Percentiles rank a stretch among this genome's conserved stretches.
Evolutionary conservation across 202 grass and related monocot species (phyloP).

Genomic region (Brachypodium distachyon): DNA sequence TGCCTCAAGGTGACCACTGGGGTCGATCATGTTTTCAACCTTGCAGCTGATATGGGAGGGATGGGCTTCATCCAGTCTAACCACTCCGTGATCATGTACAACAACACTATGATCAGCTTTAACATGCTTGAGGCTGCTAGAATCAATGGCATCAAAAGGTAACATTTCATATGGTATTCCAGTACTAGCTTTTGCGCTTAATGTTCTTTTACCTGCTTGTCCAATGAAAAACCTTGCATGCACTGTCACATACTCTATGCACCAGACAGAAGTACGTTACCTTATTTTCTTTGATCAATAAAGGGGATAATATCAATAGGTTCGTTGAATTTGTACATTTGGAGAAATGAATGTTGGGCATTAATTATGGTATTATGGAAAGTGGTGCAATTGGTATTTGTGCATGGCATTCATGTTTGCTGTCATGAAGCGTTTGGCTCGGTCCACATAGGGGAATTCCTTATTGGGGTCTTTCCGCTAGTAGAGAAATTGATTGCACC

Average conservation of each 20-base stretch:
- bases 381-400: neutral
- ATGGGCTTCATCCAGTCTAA: conserved; percentile 87
- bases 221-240: neutral
- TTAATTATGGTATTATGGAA: neutral
- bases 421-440: neutral
- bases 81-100: conserved; percentile 80
- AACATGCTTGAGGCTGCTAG: conserved; percentile 76
- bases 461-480: neutral
- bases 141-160: conserved; percentile 76
- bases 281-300: neutral
- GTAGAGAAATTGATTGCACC: neutral
- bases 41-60: conserved; percentile 80
- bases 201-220: neutral
- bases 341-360: neutral
- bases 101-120: conserved; percentile 91
- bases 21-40: conserved; percentile 76
- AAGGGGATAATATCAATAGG: no score
- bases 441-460: neutral
- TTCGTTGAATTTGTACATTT: neutral
- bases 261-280: neutral
- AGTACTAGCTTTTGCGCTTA: neutral
- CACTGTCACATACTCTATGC: neutral
- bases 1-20: conserved; percentile 67
- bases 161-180: neutral
- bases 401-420: neutral